Conservation (phyloP, 1,139 yeast species). For the Debaryomyces sp. region DNA sequence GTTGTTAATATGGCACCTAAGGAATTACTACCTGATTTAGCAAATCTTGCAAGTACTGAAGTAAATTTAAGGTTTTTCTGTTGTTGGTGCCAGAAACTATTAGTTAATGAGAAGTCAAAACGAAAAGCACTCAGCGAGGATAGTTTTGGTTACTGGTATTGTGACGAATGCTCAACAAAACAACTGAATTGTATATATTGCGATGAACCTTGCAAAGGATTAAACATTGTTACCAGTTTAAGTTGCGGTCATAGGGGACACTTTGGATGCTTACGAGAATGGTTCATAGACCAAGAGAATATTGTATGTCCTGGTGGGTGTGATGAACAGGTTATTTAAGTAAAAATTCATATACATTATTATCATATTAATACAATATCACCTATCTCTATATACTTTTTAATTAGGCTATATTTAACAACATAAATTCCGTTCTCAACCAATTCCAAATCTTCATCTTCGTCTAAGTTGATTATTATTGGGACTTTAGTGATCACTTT, state of each 20-base stretch:
- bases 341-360: not conserved
- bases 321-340: constrained; percentile 19
- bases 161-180: constrained; percentile 65
- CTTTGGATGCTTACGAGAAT: constrained; percentile 71
- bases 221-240: constrained; percentile 62
- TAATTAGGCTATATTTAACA: constrained; percentile 63
- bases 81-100: constrained; percentile 62
- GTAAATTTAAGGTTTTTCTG: constrained; percentile 69
- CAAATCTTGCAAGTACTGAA: constrained; percentile 51
- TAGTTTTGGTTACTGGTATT: constrained; percentile 78
- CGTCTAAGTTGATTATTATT: constrained; percentile 43
- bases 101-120: constrained; percentile 66
- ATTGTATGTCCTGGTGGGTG: constrained; percentile 86
- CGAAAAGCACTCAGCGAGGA: constrained; percentile 25
- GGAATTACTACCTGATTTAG: constrained; percentile 40
- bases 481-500: constrained; percentile 46
- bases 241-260: constrained; percentile 92
- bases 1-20: constrained; percentile 52
- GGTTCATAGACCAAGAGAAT: constrained; percentile 72
- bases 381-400: constrained; percentile 39
- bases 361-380: constrained; percentile 44
- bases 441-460: constrained; percentile 67
- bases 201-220: constrained; percentile 74
- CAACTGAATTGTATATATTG: constrained; percentile 81
- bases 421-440: constrained; percentile 73